A percentile compares a stretch with the other conserved stretches of the same genome.
These are phyloP conservation scores for Heterobasidion parviporum DNA, from an alignment of 1,284 basidiomycete species.

Conservation along the genomic window DNA sequence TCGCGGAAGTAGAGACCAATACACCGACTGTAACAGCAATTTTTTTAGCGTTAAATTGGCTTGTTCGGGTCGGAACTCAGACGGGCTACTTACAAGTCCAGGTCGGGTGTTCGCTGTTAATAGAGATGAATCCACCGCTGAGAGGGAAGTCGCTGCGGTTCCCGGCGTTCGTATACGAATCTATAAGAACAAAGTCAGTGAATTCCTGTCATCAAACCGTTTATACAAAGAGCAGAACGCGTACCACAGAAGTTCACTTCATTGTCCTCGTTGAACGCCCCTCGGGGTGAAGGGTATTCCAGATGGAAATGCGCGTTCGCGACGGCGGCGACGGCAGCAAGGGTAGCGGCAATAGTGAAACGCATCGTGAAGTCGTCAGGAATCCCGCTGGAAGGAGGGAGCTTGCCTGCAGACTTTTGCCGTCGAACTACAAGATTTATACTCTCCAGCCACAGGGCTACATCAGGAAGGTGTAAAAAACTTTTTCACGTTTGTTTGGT, in stretches of 20 bases:
- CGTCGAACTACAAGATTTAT: background rate
- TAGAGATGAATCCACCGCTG: conserved; percentile 38
- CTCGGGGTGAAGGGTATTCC: conserved; percentile 55
- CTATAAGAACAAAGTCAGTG: conserved; percentile 21
- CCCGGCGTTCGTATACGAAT: conserved; percentile 38
- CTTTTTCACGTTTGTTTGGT: conserved; percentile 23
- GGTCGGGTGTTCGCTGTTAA: conserved; percentile 50
- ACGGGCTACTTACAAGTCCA: conserved; percentile 39
- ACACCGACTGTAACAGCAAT: conserved; percentile 35
- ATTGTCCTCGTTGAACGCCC: conserved; percentile 44
- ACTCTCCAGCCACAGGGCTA: background rate
- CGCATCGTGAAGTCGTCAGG: conserved; percentile 19
- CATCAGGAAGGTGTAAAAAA: conserved; percentile 16
- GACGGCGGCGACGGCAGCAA: conserved; percentile 24
- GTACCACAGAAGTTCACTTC: conserved; percentile 54
- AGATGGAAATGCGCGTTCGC: conserved; percentile 65
- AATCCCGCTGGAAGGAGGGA: background rate
- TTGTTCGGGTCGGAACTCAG: background rate
- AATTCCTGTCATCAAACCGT: background rate
- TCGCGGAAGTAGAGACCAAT: conserved; percentile 42
- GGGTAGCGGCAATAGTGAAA: conserved; percentile 18
- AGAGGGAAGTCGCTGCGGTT: conserved; percentile 61
- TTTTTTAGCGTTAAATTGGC: background rate
- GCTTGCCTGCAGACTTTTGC: background rate
- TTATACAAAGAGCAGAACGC: conserved; percentile 10